Base-by-base conservation (phyloP, 495 filamentous ascomycete species). In the Hypoxylon lenormandii region DNA sequence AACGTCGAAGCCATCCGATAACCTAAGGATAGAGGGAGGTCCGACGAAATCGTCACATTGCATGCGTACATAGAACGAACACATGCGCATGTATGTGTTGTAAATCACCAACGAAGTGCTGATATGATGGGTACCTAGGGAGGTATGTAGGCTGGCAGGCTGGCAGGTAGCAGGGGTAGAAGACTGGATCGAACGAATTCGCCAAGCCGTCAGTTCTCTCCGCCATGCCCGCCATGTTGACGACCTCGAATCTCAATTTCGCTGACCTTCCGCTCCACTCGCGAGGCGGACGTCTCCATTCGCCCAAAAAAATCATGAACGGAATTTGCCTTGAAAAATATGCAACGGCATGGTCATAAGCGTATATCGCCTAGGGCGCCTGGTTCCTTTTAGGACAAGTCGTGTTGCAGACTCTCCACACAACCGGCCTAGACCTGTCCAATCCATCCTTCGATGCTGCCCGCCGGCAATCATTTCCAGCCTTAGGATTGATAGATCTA, bases 341-440 rank as follows among this genome's bases (percentile, higher is more conserved):
- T n/a, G 22, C 12, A 5, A 48, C 16, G 16, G 21, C 22, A 45
- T 48, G 6, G n/a, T 5, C 22, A 48, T 8, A 48, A 21, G 6
- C 7, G 12, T 28, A 26, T 26, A n/a, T 48, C 7, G 46, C 46
- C 46, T 45, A 26, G 6, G 15, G 23, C 15, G 36, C 45, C 56
- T n/a, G 56, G 45, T 12, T 50, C 18, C 22, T 40, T 40, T 48
- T 48, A 55, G 38, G 42, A 55, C 26, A 40, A 54, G 42, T 47
- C 42, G 50, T 33, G 42, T 54, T 48, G 33, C 23, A 38, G 54
- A 55, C 28, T 54, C 56, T 54, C 56, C 49, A 60, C 56, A 42
- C 13, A 42, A 23, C 30, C 22, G 33, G 38, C 47, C 49, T 51
- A 43, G 48, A 50, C 49, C 48, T 36, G 50, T 54, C 49, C 48